Base-by-base conservation (phyloP, 352 stramenopile species). In the Phytophthora chlamydospora region DNA sequence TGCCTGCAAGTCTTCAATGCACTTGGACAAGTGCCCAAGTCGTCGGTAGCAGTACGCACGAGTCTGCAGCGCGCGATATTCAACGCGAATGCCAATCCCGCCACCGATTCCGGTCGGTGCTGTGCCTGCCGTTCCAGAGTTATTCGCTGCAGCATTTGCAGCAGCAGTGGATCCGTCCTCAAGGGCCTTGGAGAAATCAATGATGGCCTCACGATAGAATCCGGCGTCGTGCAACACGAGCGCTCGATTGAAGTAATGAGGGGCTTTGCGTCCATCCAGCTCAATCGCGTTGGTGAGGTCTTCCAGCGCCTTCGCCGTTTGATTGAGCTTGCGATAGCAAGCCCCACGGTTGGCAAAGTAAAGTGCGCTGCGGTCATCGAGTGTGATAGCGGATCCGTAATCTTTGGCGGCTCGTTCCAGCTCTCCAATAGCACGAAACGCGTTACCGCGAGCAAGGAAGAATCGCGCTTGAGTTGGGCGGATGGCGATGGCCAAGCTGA, bases 181-280 rank as follows among this genome's bases (percentile, higher is more conserved):
- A n/a, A 94, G 76, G 8, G 83, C 76, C 41, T 80, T 83, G 3
- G 80, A 82, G 42, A 93, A 88, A 48, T 93, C 85, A 41, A 89
- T 58, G 39, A 88, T 83, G 2, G 85, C 85, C 54, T 92, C 82
- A 36, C 72, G 71, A 41, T 78, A 91, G 50, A 89, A 90, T 0
- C 73, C 72, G 3, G 71, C 61, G 16, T 93, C 83, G 17, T 87
- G 79, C 8, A 93, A 57, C 36, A 93, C 80, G 19, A 87, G 78
- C 8, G 80, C 85, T 3, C 85, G 78, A n/a, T 83, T 93, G 38
- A 91, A 87, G 51, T 86, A 91, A 55, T 93, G 85, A 2, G 71
- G 72, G 1, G 71, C 85, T 44, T 91, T 90, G 33, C 87, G 85
- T 19, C 69, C 67, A 46, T 93, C 85, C 46, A 90, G 75, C 46